These are phyloP conservation scores for Globisporangium nunn DNA, from an alignment of 352 stramenopile species.

Conservation along the genomic window DNA sequence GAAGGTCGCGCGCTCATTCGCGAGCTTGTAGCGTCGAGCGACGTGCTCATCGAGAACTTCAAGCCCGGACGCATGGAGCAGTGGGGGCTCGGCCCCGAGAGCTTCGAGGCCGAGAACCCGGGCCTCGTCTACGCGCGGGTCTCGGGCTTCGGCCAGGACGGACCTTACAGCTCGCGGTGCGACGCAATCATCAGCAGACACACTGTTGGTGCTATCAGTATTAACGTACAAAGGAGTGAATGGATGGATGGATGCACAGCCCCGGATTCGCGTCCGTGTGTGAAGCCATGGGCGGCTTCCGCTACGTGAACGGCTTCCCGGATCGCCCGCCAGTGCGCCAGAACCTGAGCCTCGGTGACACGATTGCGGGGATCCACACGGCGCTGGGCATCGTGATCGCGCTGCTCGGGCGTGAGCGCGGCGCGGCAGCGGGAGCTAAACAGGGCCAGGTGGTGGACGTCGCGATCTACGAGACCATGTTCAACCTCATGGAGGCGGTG, in stretches of 20 bases:
- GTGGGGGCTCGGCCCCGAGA: slow-evolving; percentile 72
- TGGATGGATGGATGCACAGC: slow-evolving; percentile 10
- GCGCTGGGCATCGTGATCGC: slow-evolving; percentile 78
- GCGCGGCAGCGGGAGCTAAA: slow-evolving; percentile 6
- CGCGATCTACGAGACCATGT: slow-evolving; percentile 87
- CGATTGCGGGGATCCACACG: slow-evolving; percentile 75
- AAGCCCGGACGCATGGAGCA: slow-evolving; percentile 83
- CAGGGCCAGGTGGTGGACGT: slow-evolving; percentile 77
- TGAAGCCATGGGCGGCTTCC: slow-evolving; percentile 82
- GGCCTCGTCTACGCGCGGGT: slow-evolving; percentile 81
- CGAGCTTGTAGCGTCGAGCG: slow-evolving; percentile 64
- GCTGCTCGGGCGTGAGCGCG: slow-evolving; percentile 61
- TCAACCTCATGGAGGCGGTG: slow-evolving; percentile 80
- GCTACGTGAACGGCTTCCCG: slow-evolving; percentile 83
- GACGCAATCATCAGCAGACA: too few relatives aligned
- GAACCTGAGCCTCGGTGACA: slow-evolving; percentile 82
- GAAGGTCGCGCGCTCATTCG: slow-evolving; percentile 56
- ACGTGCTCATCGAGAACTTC: slow-evolving; percentile 89
- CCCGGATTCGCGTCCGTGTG: slow-evolving; percentile 83
- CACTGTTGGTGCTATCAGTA: too few relatives aligned
- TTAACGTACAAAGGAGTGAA: too few relatives aligned
- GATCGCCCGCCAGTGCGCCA: slow-evolving; percentile 70
- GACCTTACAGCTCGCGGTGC: slow-evolving; percentile 63
- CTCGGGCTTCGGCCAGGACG: slow-evolving; percentile 78
- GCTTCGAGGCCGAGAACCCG: slow-evolving; percentile 67